Evolutionary conservation across 768 basidiomycete species (phyloP), one percentile per base, ranked within the genome.

Genomic region (Lepiota venenata): DNA sequence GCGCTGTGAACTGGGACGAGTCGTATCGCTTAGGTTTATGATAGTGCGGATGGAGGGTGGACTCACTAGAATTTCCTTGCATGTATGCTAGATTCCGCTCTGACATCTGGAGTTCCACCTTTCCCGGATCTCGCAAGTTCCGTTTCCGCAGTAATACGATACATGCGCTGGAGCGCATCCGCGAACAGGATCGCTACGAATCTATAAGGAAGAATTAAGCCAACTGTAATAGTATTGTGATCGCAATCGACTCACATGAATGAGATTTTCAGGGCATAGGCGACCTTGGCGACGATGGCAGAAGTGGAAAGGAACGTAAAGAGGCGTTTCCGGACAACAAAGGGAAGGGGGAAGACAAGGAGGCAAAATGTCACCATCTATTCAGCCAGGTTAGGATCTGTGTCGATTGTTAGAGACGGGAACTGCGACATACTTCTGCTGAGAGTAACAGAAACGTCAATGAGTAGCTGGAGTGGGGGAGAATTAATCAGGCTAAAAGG

Each of bases 81-180:
- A 0, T 95, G 85, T 61, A 93, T 78, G 66, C 84, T 91, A n/a
- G 90, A 89, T 68, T 98, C 96, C 1, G 84, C 82, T 42, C 89
- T 79, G 12, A 84, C 80, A 64, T 93, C 79, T 12, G 82, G 60
- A 71, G 79, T 49, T 74, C 78, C 46, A 71, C 76, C 76, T 22
- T 74, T 71, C 1, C 78, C 78, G 39, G 74, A 64, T 62, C 87
- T 91, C 11, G 87, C 84, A 16, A 80, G 61, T 35, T 93, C 88
- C 0, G 79, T 66, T 66, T 93, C 90, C 2, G 87, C 81, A 9
- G 81, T 81, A 16, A 91, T 79, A 43, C 87, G 83, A 74, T 87
- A 83, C 91, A 98, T 94, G 57, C 95, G 84, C 69, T 97, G 94
- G 32, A 97, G 74, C 25, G 96, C 93, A 61, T 98, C 96, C 12